Percentiles rank a stretch among this genome's conserved stretches.
phyloP scores from a whole-genome alignment of 2,329 filamentous ascomycete species.

The Clarireedia monteithiana region DNA sequence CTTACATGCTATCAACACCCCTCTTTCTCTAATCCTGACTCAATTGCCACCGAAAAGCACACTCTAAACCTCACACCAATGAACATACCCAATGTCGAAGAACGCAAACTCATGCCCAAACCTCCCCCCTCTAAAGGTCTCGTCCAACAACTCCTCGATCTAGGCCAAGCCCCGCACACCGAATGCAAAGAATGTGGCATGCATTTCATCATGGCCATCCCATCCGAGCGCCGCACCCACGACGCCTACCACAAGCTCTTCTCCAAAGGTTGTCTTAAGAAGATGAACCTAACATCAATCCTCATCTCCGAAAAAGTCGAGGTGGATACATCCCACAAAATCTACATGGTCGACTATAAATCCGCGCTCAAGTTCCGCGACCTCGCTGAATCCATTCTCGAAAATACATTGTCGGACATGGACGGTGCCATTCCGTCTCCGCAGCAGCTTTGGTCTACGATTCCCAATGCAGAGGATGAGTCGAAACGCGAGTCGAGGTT shows the following conservation, averaged over 20 bases:
- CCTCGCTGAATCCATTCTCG: not conserved
- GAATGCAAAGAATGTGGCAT: slow-evolving; percentile 15
- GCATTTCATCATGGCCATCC: slow-evolving; percentile 12
- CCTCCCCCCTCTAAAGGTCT: not conserved
- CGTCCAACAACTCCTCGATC: slow-evolving; percentile 11
- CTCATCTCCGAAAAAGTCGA: slow-evolving; percentile 2
- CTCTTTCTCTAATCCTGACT: too few species aligned
- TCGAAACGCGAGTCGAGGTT: slow-evolving; percentile 8
- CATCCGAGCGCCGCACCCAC: slow-evolving; percentile 10
- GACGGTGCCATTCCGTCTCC: not conserved
- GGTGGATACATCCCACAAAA: not conserved
- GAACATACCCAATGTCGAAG: not conserved
- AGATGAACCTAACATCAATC: not conserved
- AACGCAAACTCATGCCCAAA: not conserved
- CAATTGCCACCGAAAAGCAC: too few species aligned
- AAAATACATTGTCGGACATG: slow-evolving; percentile 5
- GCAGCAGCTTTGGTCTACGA: slow-evolving; percentile 5
- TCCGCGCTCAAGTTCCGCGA: not conserved
- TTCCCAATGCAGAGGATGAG: slow-evolving; percentile 1
- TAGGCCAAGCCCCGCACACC: slow-evolving; percentile 10
- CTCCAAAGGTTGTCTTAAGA: not conserved
- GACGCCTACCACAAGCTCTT: slow-evolving; percentile 6
- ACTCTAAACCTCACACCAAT: too few species aligned
- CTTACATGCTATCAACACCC: too few species aligned
- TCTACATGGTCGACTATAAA: not conserved